phyloP scores from a whole-genome alignment of 345 rosid genomes.

The Pugionium dolabratum region DNA sequence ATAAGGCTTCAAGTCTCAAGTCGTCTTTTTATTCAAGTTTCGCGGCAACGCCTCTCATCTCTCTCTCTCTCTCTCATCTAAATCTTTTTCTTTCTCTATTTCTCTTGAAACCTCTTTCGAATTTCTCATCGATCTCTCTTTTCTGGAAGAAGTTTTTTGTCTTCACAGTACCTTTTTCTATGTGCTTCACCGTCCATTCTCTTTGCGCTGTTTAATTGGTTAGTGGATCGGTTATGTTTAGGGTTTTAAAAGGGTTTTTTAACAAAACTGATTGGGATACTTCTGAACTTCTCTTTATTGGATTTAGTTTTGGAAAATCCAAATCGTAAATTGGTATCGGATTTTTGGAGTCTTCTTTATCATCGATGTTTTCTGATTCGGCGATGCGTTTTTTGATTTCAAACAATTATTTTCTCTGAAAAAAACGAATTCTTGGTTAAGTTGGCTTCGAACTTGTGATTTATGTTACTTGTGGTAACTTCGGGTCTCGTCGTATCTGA shows the following conservation, averaged over 20 bases:
- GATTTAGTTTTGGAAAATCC: not conserved
- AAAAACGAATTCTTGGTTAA: not conserved
- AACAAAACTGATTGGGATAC: constrained; percentile 6
- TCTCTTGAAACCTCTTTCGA: constrained; percentile 28
- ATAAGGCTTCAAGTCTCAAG: constrained; percentile 43
- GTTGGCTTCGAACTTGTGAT: not conserved
- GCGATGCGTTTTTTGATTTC: constrained; percentile 7
- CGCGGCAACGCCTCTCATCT: constrained; percentile 66
- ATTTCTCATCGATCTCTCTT: constrained; percentile 22
- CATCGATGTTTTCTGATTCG: not conserved
- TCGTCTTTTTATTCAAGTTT: constrained; percentile 77
- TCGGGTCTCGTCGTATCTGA: constrained; percentile 9
- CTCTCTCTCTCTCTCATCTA: not conserved
- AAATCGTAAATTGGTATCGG: constrained; percentile 1
- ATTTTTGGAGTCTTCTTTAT: constrained; percentile 21
- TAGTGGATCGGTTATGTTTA: constrained; percentile 47
- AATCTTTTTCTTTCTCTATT: not conserved
- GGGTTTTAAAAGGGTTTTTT: constrained; percentile 41
- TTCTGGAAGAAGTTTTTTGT: not conserved
- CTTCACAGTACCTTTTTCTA: not conserved
- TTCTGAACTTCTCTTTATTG: not conserved
- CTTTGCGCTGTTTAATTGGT: constrained; percentile 35
- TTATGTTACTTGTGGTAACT: not conserved
- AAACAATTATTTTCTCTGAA: not conserved
- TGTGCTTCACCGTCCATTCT: constrained; percentile 18